A percentile compares a stretch with the other conserved stretches of the same genome.
phyloP scores from a whole-genome alignment of 371 early-diverging fungal genomes.

The Lichtheimia ornata region DNA sequence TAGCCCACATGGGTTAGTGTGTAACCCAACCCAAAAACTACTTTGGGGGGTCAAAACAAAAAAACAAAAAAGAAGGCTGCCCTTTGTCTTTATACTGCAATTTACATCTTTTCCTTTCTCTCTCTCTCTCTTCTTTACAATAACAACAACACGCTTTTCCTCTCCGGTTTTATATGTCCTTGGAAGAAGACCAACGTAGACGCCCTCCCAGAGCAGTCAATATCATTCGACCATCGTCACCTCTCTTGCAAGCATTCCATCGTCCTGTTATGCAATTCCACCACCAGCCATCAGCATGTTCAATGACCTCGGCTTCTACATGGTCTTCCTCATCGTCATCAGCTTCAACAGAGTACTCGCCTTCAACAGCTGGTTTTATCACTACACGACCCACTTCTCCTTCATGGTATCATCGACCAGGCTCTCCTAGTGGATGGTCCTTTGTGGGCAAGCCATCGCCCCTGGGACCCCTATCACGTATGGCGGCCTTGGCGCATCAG shows the following conservation, averaged over 20 bases:
- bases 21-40: no score
- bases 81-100: not conserved
- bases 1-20: no score
- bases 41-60: no score
- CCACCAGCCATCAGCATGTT: conserved; percentile 10
- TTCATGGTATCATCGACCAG: conserved; percentile 1
- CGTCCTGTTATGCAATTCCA: conserved; percentile 13
- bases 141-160: not conserved
- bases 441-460: not conserved
- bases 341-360: conserved; percentile 7
- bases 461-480: not conserved
- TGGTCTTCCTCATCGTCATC: conserved; percentile 21
- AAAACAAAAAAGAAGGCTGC: no score
- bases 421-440: conserved; percentile 10
- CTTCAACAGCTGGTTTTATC: conserved; percentile 6
- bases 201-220: conserved; percentile 29
- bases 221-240: conserved; percentile 26
- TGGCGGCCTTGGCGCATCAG: not conserved
- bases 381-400: conserved; percentile 11
- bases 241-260: conserved; percentile 17
- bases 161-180: not conserved
- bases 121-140: not conserved
- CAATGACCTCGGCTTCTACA: conserved; percentile 15
- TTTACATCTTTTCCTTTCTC: not conserved
- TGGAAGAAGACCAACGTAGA: conserved; percentile 22